Percentiles rank a stretch among this genome's conserved stretches.
phyloP scores from a whole-genome alignment of 2,329 filamentous ascomycete genomes.

The Lachnellula hyalina region DNA sequence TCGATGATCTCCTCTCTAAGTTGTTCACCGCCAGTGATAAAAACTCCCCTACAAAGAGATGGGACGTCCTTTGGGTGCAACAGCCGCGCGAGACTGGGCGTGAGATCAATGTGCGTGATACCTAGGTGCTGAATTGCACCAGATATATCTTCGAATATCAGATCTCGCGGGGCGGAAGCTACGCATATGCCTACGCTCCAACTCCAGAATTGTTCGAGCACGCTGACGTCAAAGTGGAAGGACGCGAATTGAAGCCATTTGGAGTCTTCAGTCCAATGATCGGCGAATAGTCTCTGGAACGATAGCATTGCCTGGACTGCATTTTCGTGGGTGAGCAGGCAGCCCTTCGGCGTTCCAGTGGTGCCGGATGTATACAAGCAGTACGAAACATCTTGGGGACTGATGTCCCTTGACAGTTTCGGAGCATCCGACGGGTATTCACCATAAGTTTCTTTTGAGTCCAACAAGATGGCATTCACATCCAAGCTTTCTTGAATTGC shows the following conservation, averaged over 20 bases:
- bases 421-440: slow-evolving; percentile 22
- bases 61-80: slow-evolving; percentile 77
- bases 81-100: slow-evolving; percentile 77
- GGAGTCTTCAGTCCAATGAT: slow-evolving; percentile 67
- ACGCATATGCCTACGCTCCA: slow-evolving; percentile 88
- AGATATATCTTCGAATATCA: slow-evolving; percentile 79
- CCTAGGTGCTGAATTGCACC: slow-evolving; percentile 63
- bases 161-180: slow-evolving; percentile 73
- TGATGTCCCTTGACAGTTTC: slow-evolving; percentile 17
- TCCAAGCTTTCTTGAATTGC: slow-evolving; percentile 31
- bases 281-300: slow-evolving; percentile 72
- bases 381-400: slow-evolving; percentile 28
- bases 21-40: slow-evolving; percentile 88
- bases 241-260: slow-evolving; percentile 91
- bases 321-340: slow-evolving; percentile 83
- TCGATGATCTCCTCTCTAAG: slow-evolving; percentile 86
- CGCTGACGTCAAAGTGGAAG: slow-evolving; percentile 90
- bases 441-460: slow-evolving; percentile 19
- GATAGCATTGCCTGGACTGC: slow-evolving; percentile 84
- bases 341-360: slow-evolving; percentile 42
- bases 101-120: slow-evolving; percentile 90
- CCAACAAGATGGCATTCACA: slow-evolving; percentile 20
- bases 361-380: slow-evolving; percentile 35
- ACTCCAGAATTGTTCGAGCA: slow-evolving; percentile 92
- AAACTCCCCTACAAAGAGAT: slow-evolving; percentile 73